Base-by-base conservation (phyloP, 805 yeast species). In the Candida ovalis region DNA sequence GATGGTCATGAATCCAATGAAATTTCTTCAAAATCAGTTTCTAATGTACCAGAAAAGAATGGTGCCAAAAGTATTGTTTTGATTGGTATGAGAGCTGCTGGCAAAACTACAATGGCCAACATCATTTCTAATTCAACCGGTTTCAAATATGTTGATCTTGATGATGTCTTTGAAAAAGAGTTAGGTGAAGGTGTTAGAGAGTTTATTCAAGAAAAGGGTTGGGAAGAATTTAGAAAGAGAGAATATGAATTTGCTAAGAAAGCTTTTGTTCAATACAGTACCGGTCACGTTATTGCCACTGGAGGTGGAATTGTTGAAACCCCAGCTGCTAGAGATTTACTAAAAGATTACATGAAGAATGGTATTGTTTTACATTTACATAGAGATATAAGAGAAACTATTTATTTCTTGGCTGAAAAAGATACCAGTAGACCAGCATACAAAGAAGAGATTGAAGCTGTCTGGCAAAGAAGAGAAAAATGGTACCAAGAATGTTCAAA, bases 1-100 rank as follows among this genome's bases (percentile, higher is more conserved):
- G 86, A 82, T 59, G 99, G 99, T 23, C 74, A 74, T 57, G 95
- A 87, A 61, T 52, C 49, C 48, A 53, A 48, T 50, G 51, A 48
- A 43, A n/a, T 55, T 18, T 48, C 54, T 13, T 37, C 49, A 13
- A 40, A 28, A 13, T 43, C 47, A 15, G 49, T 47, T 25, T 50
- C 52, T 6, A 50, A 56, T 22, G 47, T 57, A 10, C 55, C 57
- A 25, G 50, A 53, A 21, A 59, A 61, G 25, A 77, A 76, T 52
- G 77, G 73, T 36, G 66, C 72, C 43, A 76, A 75, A 54, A 80
- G 88, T 59, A 80, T 91, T 47, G 77, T 90, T 42, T 78, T 92
- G 36, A 86, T 94, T 63, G 99, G 99, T 39, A 94, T 94, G 99
- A 80, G 99, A 65, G 99, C 97, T 18, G 96, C 97, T 21, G 99